Evolutionary conservation across 1,284 basidiomycete species (phyloP).

Genomic region (Agaricales sp.): DNA sequence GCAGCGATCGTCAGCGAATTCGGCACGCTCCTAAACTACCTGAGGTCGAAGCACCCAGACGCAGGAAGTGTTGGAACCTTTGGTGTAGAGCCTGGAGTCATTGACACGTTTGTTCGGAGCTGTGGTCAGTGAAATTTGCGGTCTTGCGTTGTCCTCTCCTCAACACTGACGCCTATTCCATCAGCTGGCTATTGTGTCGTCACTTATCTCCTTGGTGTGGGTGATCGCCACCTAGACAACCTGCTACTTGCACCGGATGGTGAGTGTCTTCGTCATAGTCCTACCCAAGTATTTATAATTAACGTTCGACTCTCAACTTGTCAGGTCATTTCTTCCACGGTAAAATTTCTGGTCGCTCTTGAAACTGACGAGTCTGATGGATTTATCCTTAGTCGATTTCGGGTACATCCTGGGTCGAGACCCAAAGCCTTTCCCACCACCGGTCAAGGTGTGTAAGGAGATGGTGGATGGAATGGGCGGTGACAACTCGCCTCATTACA

Average conservation of each 20-base stretch:
- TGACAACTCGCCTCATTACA: constrained; percentile 83
- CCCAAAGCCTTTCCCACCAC: constrained; percentile 96
- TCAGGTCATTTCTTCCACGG: constrained; percentile 81
- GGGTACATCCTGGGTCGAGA: constrained; percentile 98
- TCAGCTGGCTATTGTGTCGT: constrained; percentile 97
- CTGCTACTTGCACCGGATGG: constrained; percentile 89
- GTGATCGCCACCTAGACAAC: constrained; percentile 96
- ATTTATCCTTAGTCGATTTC: constrained; percentile 72
- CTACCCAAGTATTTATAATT: too few relatives aligned
- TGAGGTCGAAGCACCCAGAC: constrained; percentile 81
- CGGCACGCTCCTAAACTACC: constrained; percentile 85
- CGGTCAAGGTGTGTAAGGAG: constrained; percentile 97
- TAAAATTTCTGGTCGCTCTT: constrained; percentile 18
- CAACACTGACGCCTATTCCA: constrained; percentile 2
- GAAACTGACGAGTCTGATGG: background rate
- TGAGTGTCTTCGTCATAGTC: constrained; percentile 21
- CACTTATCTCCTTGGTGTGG: constrained; percentile 94
- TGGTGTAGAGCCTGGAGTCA: constrained; percentile 84
- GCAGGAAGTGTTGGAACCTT: constrained; percentile 89
- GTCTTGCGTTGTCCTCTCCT: constrained; percentile 5
- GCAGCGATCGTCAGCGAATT: constrained; percentile 89
- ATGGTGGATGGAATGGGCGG: constrained; percentile 99
- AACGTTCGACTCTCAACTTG: background rate
- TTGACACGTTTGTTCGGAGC: constrained; percentile 95
- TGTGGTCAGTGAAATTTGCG: constrained; percentile 65